These are phyloP conservation scores for Colletotrichum simmondsii DNA, from an alignment of 2,329 filamentous ascomycete genomes.

Conservation along the genomic window DNA sequence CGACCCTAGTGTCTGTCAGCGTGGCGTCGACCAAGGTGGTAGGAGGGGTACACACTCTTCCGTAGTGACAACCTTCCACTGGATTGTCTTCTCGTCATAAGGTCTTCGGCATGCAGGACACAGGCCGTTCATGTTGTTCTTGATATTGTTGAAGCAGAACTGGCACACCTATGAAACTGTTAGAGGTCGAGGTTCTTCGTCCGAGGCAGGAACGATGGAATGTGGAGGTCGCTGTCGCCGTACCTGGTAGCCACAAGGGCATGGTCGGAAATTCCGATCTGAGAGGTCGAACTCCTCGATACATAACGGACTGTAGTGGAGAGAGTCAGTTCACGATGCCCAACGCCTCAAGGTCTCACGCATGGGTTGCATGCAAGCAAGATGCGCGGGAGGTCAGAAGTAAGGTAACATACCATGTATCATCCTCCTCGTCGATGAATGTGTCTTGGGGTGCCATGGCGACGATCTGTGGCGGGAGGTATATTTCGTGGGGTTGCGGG, in stretches of 20 bases:
- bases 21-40: background rate
- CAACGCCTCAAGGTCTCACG: background rate
- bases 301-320: constrained; percentile 81
- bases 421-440: constrained; percentile 78
- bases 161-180: constrained; percentile 82
- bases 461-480: constrained; percentile 35
- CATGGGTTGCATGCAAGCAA: background rate
- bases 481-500: background rate
- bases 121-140: constrained; percentile 95
- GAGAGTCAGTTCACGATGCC: constrained; percentile 38
- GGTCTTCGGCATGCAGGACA: constrained; percentile 97
- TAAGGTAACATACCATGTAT: constrained; percentile 67
- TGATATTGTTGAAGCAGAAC: constrained; percentile 99
- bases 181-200: constrained; percentile 9
- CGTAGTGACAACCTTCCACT: constrained; percentile 93
- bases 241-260: constrained; percentile 98
- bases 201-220: background rate
- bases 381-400: constrained; percentile 14
- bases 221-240: constrained; percentile 47
- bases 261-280: constrained; percentile 96
- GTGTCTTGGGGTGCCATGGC: constrained; percentile 76
- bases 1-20: constrained; percentile 63
- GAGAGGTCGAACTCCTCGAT: constrained; percentile 99
- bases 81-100: constrained; percentile 96
- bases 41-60: constrained; percentile 81